Percentiles rank a stretch among this genome's conserved stretches.
These are phyloP conservation scores for Pisolithus microcarpus DNA, from an alignment of 768 basidiomycete species.

Conservation along the genomic window DNA sequence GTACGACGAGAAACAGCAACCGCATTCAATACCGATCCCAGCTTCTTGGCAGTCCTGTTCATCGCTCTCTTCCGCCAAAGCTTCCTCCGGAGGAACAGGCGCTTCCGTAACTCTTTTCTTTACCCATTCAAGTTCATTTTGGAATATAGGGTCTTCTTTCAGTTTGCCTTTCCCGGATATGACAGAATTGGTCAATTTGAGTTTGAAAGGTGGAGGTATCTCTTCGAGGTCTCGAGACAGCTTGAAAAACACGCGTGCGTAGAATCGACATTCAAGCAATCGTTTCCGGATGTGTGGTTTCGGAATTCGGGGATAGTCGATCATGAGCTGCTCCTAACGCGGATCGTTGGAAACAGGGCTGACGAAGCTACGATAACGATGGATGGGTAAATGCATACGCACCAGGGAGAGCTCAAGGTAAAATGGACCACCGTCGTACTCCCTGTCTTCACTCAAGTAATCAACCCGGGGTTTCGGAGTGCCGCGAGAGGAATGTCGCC, in stretches of 20 bases:
- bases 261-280: conserved; percentile 38
- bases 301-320: conserved; percentile 53
- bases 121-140: conserved; percentile 3
- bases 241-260: conserved; percentile 57
- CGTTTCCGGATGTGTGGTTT: conserved; percentile 44
- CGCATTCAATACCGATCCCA: conserved; percentile 71
- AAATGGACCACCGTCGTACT: conserved; percentile 31
- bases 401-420: conserved; percentile 53
- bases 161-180: conserved; percentile 37
- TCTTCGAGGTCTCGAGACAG: conserved; percentile 34
- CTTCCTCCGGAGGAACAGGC: conserved; percentile 1
- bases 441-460: conserved; percentile 44
- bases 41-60: conserved; percentile 35
- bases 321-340: conserved; percentile 43
- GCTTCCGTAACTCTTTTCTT: background rate
- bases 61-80: conserved; percentile 26
- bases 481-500: conserved; percentile 18
- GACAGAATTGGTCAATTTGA: conserved; percentile 29
- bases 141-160: conserved; percentile 27
- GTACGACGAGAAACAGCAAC: conserved; percentile 75
- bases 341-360: no score
- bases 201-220: conserved; percentile 30
- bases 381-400: conserved; percentile 3
- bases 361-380: no score
- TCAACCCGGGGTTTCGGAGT: conserved; percentile 45